Conservation (phyloP, 768 basidiomycete genomes). For the Rhizopogon vulgaris region DNA sequence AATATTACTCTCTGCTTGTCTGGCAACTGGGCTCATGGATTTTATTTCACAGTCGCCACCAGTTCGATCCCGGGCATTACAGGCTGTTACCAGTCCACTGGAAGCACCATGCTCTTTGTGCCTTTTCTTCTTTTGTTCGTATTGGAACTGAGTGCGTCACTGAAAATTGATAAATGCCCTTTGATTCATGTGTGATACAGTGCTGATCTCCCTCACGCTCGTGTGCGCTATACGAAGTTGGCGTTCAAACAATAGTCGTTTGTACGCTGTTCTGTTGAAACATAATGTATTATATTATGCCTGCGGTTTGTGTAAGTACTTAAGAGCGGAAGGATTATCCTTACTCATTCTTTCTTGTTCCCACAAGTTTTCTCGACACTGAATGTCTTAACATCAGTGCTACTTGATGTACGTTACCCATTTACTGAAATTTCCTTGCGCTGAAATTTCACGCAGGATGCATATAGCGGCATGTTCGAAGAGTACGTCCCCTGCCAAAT, state of each 20-base stretch:
- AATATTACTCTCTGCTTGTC: background rate
- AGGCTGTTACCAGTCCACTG: background rate
- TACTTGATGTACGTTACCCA: background rate
- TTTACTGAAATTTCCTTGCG: background rate
- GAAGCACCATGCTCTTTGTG: background rate
- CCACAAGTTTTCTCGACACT: background rate
- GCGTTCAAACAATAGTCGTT: background rate
- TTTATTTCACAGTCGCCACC: background rate
- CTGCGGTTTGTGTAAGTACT: slow-evolving; percentile 2
- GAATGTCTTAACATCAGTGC: slow-evolving; percentile 1
- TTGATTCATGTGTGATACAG: background rate
- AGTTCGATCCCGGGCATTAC: background rate
- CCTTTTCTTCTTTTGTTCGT: slow-evolving; percentile 1
- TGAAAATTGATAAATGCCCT: background rate
- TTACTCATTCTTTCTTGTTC: background rate
- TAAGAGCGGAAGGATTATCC: background rate
- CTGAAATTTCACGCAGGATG: background rate
- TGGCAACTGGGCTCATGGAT: background rate
- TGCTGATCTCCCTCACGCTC: slow-evolving; percentile 3
- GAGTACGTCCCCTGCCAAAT: background rate
- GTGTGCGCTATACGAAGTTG: background rate
- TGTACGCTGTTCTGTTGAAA: background rate
- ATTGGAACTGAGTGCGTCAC: slow-evolving; percentile 2
- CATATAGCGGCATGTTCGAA: slow-evolving; percentile 4
- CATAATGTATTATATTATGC: slow-evolving; percentile 5